Evolutionary conservation across 2,329 filamentous ascomycete genomes (phyloP), one percentile per base, ranked within the genome.

Genomic region (Pseudogymnoascus destructans): DNA sequence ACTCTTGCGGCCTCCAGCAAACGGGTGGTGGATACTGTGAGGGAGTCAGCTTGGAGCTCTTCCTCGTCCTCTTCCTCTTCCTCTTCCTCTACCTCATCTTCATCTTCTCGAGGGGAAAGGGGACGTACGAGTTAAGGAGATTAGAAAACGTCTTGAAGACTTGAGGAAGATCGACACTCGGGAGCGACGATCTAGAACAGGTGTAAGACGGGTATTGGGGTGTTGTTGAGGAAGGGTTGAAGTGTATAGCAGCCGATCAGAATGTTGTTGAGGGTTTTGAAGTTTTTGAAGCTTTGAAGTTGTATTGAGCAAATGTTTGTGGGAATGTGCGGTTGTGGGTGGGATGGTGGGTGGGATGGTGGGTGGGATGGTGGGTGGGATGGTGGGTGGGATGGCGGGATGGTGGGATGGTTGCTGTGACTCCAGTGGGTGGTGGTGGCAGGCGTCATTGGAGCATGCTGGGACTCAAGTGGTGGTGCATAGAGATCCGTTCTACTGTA

Each of bases 141-240:
- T 95, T 96, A 80, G 90, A 92, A 86, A 95, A 96, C 91, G 89
- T 95, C 77, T 88, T 95, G 89, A 81, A 86, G 85, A 78, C 79
- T 72, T 71, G 71, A 33, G 60, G 64, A 67, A 60, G 70, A 71
- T 65, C 68, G 66, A 65, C 66, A 65, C 65, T 63, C 61, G 23
- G 58, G 63, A 61, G 66, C 66, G 67, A 33, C 61, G 65, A 69
- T 68, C 67, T 59, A n/a, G 19, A 10, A 42, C 33, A 57, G 25
- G 25, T 7, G 33, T 32, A 7, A 33, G 52, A 55, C 10, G 32
- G 27, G 27, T 13, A 15, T 30, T 58, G 9, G 55, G 52, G 57
- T 55, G 27, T 54, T 23, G 11, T 58, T 27, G 21, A 33, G 42
- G 54, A 30, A 42, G 56, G 59, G 55, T 60, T 59, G 25, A n/a